phyloP scores from a whole-genome alignment of 2,329 filamentous ascomycete species.

The Periconia sp. region DNA sequence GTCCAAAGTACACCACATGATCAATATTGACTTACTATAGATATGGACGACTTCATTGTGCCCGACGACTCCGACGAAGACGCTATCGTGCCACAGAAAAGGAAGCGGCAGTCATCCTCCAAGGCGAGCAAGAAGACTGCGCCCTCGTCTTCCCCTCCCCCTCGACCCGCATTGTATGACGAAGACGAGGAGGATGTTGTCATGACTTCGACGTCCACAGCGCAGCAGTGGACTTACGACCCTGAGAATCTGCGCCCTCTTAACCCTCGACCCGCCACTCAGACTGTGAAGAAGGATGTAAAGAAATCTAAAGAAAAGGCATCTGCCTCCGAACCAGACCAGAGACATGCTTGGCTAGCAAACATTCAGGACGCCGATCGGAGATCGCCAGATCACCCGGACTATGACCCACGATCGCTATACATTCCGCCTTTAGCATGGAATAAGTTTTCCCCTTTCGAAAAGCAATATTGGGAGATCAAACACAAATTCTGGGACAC shows the following conservation, averaged over 20 bases:
- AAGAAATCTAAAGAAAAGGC: constrained; percentile 65
- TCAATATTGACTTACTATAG: constrained; percentile 46
- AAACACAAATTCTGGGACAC: constrained; percentile 98
- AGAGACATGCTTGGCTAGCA: constrained; percentile 89
- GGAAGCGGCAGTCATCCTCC: constrained; percentile 65
- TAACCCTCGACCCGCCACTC: constrained; percentile 51
- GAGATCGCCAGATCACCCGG: constrained; percentile 77
- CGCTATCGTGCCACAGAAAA: constrained; percentile 68
- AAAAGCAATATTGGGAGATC: constrained; percentile 99
- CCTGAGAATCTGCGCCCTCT: constrained; percentile 62
- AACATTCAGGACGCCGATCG: constrained; percentile 84
- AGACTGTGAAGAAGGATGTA: constrained; percentile 37
- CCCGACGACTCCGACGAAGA: constrained; percentile 84
- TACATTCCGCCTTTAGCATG: constrained; percentile 84
- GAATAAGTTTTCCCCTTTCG: constrained; percentile 87
- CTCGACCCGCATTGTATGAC: constrained; percentile 50
- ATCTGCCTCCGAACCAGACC: constrained; percentile 79
- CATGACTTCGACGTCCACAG: constrained; percentile 68
- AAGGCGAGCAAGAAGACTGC: constrained; percentile 65
- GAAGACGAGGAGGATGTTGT: constrained; percentile 62
- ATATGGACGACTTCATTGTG: constrained; percentile 87
- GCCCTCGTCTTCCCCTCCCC: constrained; percentile 54
- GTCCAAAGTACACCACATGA: neutral
- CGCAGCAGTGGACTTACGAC: constrained; percentile 81
- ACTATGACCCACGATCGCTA: constrained; percentile 90